Conservation (phyloP, 169 alveolate species). For the Cryptosporidium viatorum region DNA sequence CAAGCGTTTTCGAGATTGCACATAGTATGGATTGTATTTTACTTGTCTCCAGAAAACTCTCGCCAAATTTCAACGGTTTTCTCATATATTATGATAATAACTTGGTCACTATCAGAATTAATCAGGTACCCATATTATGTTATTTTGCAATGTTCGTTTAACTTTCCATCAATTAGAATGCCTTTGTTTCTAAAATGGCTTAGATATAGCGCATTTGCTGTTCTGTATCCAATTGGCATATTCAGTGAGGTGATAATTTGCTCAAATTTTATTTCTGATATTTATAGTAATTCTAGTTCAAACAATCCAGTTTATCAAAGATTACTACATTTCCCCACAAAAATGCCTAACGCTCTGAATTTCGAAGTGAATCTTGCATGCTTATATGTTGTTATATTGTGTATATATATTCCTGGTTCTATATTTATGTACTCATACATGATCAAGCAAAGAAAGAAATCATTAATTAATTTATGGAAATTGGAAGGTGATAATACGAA, state of each 20-base stretch:
- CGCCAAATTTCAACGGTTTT: slow-evolving; percentile 49
- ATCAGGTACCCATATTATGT: slow-evolving; percentile 74
- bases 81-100: slow-evolving; percentile 63
- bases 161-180: slow-evolving; percentile 57
- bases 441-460: slow-evolving; percentile 79
- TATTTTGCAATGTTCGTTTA: slow-evolving; percentile 29
- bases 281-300: slow-evolving; percentile 14
- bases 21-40: slow-evolving; percentile 72
- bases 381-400: slow-evolving; percentile 74
- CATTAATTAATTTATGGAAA: slow-evolving; percentile 71
- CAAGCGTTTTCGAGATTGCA: slow-evolving; percentile 68
- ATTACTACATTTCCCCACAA: slow-evolving; percentile 77
- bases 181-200: slow-evolving; percentile 80
- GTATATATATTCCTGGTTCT: slow-evolving; percentile 80
- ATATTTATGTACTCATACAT: slow-evolving; percentile 79
- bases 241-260: slow-evolving; percentile 76
- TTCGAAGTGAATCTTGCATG: slow-evolving; percentile 78
- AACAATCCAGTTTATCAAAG: slow-evolving; percentile 27
- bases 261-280: slow-evolving; percentile 40
- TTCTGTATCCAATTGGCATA: slow-evolving; percentile 81
- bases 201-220: slow-evolving; percentile 79
- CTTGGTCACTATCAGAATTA: slow-evolving; percentile 75
- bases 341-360: slow-evolving; percentile 81
- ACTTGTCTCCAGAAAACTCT: slow-evolving; percentile 53
- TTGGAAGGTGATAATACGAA: slow-evolving; percentile 44